Evolutionary conservation across 1,284 basidiomycete species (phyloP).

Genomic region (Tetrapyrgos nigripes): DNA sequence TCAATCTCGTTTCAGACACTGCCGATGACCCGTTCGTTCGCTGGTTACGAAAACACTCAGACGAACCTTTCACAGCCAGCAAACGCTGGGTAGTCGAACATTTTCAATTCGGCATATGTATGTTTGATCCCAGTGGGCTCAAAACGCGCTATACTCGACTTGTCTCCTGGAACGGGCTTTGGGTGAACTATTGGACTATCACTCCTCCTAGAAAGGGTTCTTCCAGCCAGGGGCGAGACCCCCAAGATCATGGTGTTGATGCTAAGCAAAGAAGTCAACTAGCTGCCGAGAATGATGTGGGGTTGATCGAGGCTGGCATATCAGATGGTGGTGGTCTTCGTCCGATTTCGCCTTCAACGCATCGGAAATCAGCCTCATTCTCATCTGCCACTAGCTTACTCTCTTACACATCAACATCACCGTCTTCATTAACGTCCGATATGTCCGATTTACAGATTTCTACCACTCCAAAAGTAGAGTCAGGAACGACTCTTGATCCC

Average conservation of each 20-base stretch:
- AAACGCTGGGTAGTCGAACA: constrained; percentile 57
- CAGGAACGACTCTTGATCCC: not conserved
- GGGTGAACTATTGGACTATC: constrained; percentile 64
- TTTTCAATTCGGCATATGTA: constrained; percentile 60
- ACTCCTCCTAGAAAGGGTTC: constrained; percentile 31
- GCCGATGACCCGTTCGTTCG: constrained; percentile 48
- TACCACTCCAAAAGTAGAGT: too few species aligned
- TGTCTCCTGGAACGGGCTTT: constrained; percentile 51
- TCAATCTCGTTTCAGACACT: constrained; percentile 44
- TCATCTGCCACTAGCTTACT: not conserved
- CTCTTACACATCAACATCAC: too few species aligned
- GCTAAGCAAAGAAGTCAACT: not conserved
- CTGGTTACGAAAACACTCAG: constrained; percentile 56
- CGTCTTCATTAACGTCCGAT: not conserved
- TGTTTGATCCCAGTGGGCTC: constrained; percentile 59
- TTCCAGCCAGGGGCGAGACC: too few species aligned
- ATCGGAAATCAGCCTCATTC: not conserved
- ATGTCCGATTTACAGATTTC: not conserved
- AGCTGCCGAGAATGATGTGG: constrained; percentile 14
- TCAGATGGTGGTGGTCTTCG: constrained; percentile 33
- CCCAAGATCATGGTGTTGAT: too few species aligned
- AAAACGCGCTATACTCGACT: constrained; percentile 51
- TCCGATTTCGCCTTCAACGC: constrained; percentile 31
- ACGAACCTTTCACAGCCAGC: constrained; percentile 52
- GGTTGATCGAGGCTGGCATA: constrained; percentile 33